These are phyloP conservation scores for Cicer cuneatum DNA, from an alignment of 306 rosid genomes.

Conservation along the genomic window DNA sequence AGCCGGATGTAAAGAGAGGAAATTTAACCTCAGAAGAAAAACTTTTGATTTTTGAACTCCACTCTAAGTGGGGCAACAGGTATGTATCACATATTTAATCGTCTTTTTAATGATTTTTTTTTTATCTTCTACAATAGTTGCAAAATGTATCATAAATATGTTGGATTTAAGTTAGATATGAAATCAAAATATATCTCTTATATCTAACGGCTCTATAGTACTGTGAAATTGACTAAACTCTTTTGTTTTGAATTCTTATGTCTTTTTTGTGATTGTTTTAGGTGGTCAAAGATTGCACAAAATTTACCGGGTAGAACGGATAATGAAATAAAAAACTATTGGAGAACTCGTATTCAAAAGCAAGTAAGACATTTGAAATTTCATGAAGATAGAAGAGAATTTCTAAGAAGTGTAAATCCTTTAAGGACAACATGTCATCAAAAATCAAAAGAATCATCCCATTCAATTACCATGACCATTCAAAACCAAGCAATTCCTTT, in stretches of 20 bases:
- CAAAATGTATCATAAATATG: too few relatives aligned
- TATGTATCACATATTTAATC: not conserved
- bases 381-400: constrained; percentile 51
- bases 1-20: constrained; percentile 80
- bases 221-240: not conserved
- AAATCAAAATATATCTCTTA: not conserved
- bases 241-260: not conserved
- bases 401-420: constrained; percentile 49
- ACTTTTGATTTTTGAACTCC: constrained; percentile 78
- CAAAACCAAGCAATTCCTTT: constrained; percentile 44
- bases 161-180: not conserved
- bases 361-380: constrained; percentile 69
- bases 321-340: constrained; percentile 81
- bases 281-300: constrained; percentile 82
- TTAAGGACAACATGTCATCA: constrained; percentile 62
- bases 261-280: not conserved
- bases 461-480: constrained; percentile 36
- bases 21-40: constrained; percentile 69
- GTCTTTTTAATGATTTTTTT: not conserved
- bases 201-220: not conserved
- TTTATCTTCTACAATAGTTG: too few relatives aligned
- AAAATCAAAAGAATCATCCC: constrained; percentile 52
- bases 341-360: constrained; percentile 78
- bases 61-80: constrained; percentile 87
- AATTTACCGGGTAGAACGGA: constrained; percentile 78